Evolutionary conservation across 192 early-diverging fungal species (phyloP), one percentile per base, ranked within the genome.

Genomic region (Mortierella claussenii): DNA sequence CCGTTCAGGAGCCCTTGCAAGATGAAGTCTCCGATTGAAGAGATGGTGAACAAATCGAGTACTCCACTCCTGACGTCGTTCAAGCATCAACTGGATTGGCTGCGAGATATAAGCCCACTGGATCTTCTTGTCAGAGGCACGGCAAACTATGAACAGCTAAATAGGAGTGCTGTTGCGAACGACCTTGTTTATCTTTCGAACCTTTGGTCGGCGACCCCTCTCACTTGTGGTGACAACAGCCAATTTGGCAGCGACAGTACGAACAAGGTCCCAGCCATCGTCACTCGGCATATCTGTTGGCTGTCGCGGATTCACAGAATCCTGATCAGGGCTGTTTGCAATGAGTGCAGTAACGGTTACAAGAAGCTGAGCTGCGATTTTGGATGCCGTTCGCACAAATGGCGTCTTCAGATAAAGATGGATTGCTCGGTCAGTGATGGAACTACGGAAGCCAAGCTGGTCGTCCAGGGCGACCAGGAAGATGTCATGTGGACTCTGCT

Each of bases 401-500:
- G 69, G 69, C 52, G 53, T 11, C 33, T 57, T 21, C 32, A 63
- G 13, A 63, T 51, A 33, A 43, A 47, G 20, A 56, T 71, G 53
- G 69, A 71, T 17, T 71, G 52, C 28, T 42, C 37, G 17, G 36
- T 63, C 0, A 31, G 33, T 13, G 69, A 71, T 43, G 69, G 69
- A 1, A 63, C 69, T 0, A 54, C 53, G 5, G 54, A 63, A 15
- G 60, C 40, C 6, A 32, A 31, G 5, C n/a, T 62, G 32, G 8
- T 48, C 13, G 36, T 71, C 3, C 33, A 27, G 1, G 34, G 24
- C 6, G 60, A 71, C 36, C 69, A 50, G 34, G 60, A 71, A 15
- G 69, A 36, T 1, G 28, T 63, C 12, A 50, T 71, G 69, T 71
- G 69, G 69, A 57, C 69, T 20, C 47, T 71, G 0, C 18, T 71